These are phyloP conservation scores for Alternaria arborescens DNA, from an alignment of 2,329 filamentous ascomycete species.

Conservation along the genomic window DNA sequence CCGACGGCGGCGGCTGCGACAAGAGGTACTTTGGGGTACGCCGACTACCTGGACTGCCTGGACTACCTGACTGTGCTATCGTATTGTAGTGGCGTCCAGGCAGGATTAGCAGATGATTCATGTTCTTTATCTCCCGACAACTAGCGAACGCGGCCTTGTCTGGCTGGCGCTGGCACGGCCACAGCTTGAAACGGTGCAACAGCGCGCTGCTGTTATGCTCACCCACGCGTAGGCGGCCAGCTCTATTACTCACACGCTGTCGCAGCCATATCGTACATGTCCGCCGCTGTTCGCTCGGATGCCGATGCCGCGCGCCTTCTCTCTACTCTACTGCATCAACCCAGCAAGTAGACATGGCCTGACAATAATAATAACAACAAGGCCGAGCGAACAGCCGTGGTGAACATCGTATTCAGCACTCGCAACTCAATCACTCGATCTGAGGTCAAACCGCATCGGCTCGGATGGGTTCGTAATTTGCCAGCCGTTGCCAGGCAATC, in stretches of 20 bases:
- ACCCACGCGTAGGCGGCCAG: slow-evolving; percentile 14
- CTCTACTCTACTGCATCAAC: neutral
- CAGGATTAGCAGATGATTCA: slow-evolving; percentile 11
- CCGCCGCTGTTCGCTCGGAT: slow-evolving; percentile 16
- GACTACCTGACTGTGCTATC: neutral
- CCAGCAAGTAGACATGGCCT: slow-evolving; percentile 20
- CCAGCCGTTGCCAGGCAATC: slow-evolving; percentile 27
- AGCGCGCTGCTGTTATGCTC: slow-evolving; percentile 7
- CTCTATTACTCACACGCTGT: slow-evolving; percentile 13
- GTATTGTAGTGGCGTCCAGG: slow-evolving; percentile 2
- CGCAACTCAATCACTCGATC: slow-evolving; percentile 4
- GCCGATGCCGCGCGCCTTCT: slow-evolving; percentile 15
- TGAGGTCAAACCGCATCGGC: slow-evolving; percentile 14
- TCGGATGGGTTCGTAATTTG: slow-evolving; percentile 23
- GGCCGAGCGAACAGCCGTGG: slow-evolving; percentile 12
- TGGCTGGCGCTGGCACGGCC: slow-evolving; percentile 24
- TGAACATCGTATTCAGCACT: slow-evolving; percentile 4
- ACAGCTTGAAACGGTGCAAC: slow-evolving; percentile 39
- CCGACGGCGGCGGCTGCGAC: slow-evolving; percentile 30
- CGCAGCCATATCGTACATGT: slow-evolving; percentile 9
- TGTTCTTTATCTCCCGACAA: slow-evolving; percentile 28
- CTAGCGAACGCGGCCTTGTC: slow-evolving; percentile 30
- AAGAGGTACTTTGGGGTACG: slow-evolving; percentile 22
- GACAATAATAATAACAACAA: slow-evolving; percentile 12
- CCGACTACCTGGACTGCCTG: neutral